A percentile compares a stretch with the other conserved stretches of the same genome.
These are phyloP conservation scores for Penicillium riverlandense DNA, from an alignment of 495 filamentous ascomycete species.

Conservation along the genomic window DNA sequence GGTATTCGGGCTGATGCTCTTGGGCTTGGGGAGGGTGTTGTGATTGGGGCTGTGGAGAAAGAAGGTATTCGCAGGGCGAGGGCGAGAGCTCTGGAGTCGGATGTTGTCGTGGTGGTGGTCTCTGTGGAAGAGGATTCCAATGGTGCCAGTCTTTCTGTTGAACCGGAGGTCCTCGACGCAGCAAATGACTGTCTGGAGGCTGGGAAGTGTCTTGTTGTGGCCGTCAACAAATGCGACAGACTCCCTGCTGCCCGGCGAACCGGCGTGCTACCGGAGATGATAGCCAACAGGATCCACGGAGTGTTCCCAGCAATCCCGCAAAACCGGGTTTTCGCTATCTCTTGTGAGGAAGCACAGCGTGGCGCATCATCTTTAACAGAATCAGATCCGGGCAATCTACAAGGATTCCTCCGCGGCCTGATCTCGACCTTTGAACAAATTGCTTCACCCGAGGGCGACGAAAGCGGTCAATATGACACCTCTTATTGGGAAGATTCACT, in stretches of 20 bases:
- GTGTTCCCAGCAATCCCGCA: constrained; percentile 31
- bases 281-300: constrained; percentile 15
- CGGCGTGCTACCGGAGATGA: constrained; percentile 5
- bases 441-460: constrained; percentile 50
- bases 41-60: constrained; percentile 69
- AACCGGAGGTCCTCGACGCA: constrained; percentile 52
- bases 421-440: constrained; percentile 63
- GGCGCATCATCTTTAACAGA: not conserved
- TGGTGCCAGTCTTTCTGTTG: constrained; percentile 34
- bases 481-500: constrained; percentile 76
- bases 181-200: constrained; percentile 46
- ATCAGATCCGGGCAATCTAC: constrained; percentile 57
- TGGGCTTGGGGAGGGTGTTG: constrained; percentile 3
- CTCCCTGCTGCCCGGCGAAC: constrained; percentile 17
- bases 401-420: constrained; percentile 59
- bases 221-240: constrained; percentile 77
- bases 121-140: constrained; percentile 49
- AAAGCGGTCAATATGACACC: constrained; percentile 31
- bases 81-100: constrained; percentile 70
- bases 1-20: constrained; percentile 54
- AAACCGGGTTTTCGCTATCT: constrained; percentile 55
- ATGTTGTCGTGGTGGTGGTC: constrained; percentile 77
- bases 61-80: constrained; percentile 89
- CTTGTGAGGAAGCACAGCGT: constrained; percentile 48
- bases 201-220: constrained; percentile 59